Percentiles rank a stretch among this genome's conserved stretches.
These are phyloP conservation scores for Gossypium gossypioides DNA, from an alignment of 441 rosid genomes.

Conservation along the genomic window DNA sequence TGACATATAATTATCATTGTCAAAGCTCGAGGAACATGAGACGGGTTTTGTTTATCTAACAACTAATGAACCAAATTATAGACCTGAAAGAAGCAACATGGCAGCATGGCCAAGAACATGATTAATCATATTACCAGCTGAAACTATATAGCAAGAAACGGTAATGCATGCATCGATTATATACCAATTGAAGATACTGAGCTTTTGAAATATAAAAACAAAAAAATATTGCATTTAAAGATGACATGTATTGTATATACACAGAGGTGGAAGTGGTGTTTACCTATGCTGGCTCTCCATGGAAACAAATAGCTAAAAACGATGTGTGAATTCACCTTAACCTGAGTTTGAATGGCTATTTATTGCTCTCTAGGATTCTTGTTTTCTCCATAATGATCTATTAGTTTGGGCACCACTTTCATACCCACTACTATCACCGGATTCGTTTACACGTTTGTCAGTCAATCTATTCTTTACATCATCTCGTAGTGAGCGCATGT, in stretches of 20 bases:
- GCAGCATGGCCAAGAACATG: no score
- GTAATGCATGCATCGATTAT: no score
- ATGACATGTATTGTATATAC: background rate
- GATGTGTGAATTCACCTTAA: slow-evolving; percentile 14
- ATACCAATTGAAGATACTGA: no score
- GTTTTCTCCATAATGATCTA: slow-evolving; percentile 32
- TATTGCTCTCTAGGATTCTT: slow-evolving; percentile 34
- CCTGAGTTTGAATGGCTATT: slow-evolving; percentile 11
- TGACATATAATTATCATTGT: no score
- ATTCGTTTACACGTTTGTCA: slow-evolving; percentile 39
- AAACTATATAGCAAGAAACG: no score
- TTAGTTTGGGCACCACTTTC: slow-evolving; percentile 44
- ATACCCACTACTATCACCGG: slow-evolving; percentile 63
- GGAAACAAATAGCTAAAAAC: background rate
- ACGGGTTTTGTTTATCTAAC: no score
- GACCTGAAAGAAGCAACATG: no score
- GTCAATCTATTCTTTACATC: slow-evolving; percentile 24
- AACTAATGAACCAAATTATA: no score
- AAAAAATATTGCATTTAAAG: background rate
- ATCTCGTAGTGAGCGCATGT: slow-evolving; percentile 21
- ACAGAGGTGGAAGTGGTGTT: background rate
- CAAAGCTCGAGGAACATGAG: no score
- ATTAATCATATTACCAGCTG: no score
- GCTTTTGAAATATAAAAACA: background rate
- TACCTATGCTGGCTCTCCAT: slow-evolving; percentile 9